phyloP scores from a whole-genome alignment of 352 stramenopile species.

The Globisporangium cylindrosporum region DNA sequence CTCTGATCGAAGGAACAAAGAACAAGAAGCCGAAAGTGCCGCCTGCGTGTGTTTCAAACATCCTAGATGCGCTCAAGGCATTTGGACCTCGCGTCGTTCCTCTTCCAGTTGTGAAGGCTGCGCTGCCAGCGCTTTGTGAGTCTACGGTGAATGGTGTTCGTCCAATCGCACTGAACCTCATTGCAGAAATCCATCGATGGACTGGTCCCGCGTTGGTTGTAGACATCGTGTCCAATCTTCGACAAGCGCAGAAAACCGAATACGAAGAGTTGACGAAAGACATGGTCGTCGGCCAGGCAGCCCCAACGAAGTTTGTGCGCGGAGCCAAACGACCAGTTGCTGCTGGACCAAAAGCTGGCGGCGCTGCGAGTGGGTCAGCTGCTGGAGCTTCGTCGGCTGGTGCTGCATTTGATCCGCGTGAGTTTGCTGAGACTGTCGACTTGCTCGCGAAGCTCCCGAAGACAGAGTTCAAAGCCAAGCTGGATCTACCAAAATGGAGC shows the following conservation, averaged over 20 bases:
- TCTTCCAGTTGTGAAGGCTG: constrained; percentile 63
- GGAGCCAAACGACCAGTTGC: constrained; percentile 43
- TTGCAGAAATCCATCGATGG: constrained; percentile 83
- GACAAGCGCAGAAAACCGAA: constrained; percentile 81
- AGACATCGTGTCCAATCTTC: constrained; percentile 77
- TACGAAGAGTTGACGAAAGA: constrained; percentile 80
- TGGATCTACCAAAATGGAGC: constrained; percentile 81
- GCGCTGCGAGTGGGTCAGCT: constrained; percentile 10
- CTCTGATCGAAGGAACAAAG: constrained; percentile 79
- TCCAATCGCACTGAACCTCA: constrained; percentile 70
- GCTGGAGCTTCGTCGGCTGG: constrained; percentile 8
- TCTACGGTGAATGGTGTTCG: constrained; percentile 82
- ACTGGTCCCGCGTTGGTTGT: constrained; percentile 68
- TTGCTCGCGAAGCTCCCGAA: constrained; percentile 76
- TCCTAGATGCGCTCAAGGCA: constrained; percentile 70
- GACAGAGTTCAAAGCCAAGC: constrained; percentile 76
- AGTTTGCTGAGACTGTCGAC: constrained; percentile 85
- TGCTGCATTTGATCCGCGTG: constrained; percentile 62
- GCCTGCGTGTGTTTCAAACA: constrained; percentile 59
- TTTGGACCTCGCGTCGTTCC: constrained; percentile 79
- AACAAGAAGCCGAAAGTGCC: constrained; percentile 88
- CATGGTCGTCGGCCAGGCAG: constrained; percentile 56
- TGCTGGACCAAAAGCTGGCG: constrained; percentile 8
- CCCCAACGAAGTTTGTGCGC: constrained; percentile 65
- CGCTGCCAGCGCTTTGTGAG: constrained; percentile 68